A percentile compares a stretch with the other conserved stretches of the same genome.
Evolutionary conservation across 2,329 filamentous ascomycete genomes (phyloP).

Genomic region (Clonostachys rhizophaga): DNA sequence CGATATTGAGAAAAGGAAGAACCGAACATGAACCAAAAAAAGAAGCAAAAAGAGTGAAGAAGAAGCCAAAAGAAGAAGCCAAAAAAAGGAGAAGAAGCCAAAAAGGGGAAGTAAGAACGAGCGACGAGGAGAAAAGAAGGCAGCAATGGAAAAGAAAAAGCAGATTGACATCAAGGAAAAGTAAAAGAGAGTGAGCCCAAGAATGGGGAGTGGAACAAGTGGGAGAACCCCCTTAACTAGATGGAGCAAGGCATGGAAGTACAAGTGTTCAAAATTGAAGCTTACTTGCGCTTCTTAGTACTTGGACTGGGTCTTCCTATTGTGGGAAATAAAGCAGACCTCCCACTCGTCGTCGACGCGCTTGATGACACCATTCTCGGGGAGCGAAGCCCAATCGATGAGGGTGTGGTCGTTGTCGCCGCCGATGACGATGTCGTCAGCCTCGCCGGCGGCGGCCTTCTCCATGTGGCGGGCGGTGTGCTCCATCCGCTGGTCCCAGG

Average conservation of each 20-base stretch:
- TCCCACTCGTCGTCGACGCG: constrained; percentile 19
- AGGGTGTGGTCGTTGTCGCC: constrained; percentile 28
- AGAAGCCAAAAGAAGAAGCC: neutral
- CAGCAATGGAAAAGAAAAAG: neutral
- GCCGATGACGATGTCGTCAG: constrained; percentile 28
- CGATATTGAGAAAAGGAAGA: neutral
- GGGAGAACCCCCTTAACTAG: neutral
- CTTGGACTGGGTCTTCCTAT: neutral
- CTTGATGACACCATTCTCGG: constrained; percentile 29
- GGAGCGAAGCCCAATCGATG: constrained; percentile 30
- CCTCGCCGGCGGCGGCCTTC: constrained; percentile 18
- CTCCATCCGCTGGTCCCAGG: constrained; percentile 83
- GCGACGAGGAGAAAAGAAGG: neutral
- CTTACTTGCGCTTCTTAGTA: neutral
- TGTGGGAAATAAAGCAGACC: constrained; percentile 20
- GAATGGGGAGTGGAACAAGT: too few species aligned
- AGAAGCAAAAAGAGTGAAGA: neutral
- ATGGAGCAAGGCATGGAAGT: neutral
- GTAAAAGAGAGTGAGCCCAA: too few species aligned
- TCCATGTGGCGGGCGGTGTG: constrained; percentile 82
- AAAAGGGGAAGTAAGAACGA: neutral
- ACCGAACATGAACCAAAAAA: neutral
- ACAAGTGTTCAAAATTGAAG: neutral
- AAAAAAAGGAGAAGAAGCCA: neutral
- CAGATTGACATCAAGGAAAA: neutral